These are phyloP conservation scores for Sechiopsis laciniata DNA, from an alignment of 306 rosid species.

Conservation along the genomic window DNA sequence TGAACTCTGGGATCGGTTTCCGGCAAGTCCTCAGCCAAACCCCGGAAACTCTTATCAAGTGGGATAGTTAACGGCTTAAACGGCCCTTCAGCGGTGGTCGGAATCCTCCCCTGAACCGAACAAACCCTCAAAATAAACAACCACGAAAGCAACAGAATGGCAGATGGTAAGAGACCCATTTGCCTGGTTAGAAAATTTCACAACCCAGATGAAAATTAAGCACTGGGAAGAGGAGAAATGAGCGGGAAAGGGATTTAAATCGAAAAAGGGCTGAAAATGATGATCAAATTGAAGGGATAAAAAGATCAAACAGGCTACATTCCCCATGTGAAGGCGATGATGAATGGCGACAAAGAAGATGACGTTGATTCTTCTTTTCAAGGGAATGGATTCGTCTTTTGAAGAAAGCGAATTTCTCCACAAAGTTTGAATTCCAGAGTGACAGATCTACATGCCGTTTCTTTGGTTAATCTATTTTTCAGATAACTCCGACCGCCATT, in stretches of 20 bases:
- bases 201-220: neutral
- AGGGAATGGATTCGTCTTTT: neutral
- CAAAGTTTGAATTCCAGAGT: neutral
- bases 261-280: neutral
- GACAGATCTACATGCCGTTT: neutral
- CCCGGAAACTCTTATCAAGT: conserved; percentile 57
- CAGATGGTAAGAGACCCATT: conserved; percentile 34
- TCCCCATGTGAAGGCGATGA: neutral
- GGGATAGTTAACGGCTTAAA: conserved; percentile 77
- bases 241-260: neutral
- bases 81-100: conserved; percentile 71
- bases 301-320: neutral
- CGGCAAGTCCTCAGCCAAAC: conserved; percentile 65
- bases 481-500: neutral
- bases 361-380: neutral
- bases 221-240: neutral
- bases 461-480: neutral
- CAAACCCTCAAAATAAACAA: conserved; percentile 26
- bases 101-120: conserved; percentile 37
- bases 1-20: conserved; percentile 59
- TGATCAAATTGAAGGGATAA: neutral
- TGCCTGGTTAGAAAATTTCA: conserved; percentile 16
- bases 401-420: neutral
- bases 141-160: neutral
- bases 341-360: neutral